phyloP scores from a whole-genome alignment of 2,329 filamentous ascomycete genomes.

The Tolypocladium nubicola region DNA sequence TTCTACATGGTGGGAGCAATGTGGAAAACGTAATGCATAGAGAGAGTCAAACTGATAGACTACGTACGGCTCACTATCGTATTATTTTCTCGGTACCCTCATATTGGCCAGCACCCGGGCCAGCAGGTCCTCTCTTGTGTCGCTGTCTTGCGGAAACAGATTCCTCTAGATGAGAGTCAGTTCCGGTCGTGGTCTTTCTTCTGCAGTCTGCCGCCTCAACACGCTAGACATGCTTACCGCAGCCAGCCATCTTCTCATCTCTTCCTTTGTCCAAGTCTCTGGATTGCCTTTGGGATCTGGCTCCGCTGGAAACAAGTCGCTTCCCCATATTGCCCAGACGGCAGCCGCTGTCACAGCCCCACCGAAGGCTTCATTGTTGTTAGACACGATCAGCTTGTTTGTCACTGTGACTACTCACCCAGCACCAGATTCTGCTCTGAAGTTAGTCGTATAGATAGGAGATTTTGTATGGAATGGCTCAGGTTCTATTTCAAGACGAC shows the following conservation, averaged over 20 bases:
- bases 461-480: neutral
- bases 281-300: conserved; percentile 69
- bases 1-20: neutral
- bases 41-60: neutral
- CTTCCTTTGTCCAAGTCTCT: conserved; percentile 63
- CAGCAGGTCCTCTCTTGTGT: conserved; percentile 34
- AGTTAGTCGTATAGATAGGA: neutral
- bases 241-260: conserved; percentile 71
- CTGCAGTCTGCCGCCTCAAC: neutral
- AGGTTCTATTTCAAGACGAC: neutral
- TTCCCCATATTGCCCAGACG: conserved; percentile 76
- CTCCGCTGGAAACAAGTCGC: conserved; percentile 68
- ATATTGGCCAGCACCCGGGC: conserved; percentile 37
- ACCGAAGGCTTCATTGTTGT: conserved; percentile 51
- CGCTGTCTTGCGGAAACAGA: conserved; percentile 30
- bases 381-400: neutral
- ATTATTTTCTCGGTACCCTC: conserved; percentile 23
- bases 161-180: conserved; percentile 25
- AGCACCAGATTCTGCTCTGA: conserved; percentile 53
- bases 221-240: conserved; percentile 45
- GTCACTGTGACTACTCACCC: conserved; percentile 32
- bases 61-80: neutral
- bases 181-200: neutral
- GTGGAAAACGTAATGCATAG: neutral
- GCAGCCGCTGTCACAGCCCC: conserved; percentile 74